Percentiles rank a stretch among this genome's conserved stretches.
Conservation (phyloP, 352 stramenopile genomes). For the Globisporangium middletonii region DNA sequence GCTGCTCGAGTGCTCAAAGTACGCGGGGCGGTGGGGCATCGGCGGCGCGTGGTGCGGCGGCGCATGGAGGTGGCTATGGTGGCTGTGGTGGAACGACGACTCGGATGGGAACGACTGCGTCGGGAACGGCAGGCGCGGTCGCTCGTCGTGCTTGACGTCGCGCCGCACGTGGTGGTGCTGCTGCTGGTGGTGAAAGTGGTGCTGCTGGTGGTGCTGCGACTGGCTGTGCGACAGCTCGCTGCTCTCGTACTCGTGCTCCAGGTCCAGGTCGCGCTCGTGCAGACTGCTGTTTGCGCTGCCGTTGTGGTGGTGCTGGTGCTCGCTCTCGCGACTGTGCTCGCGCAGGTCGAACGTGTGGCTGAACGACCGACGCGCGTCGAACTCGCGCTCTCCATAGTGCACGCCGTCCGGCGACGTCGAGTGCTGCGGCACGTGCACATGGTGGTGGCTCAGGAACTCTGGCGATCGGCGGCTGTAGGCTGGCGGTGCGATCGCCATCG, state of each 20-base stretch:
- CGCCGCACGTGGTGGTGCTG: constrained; percentile 1
- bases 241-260: constrained; percentile 17
- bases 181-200: constrained; percentile 2
- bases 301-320: constrained; percentile 1
- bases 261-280: constrained; percentile 19
- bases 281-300: constrained; percentile 1
- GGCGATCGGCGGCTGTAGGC: constrained; percentile 1
- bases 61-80: constrained; percentile 13
- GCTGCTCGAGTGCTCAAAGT: constrained; percentile 21
- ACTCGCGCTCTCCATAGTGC: constrained; percentile 17
- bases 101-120: constrained; percentile 57
- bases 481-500: not conserved
- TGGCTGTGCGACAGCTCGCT: not conserved
- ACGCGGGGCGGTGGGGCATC: not conserved
- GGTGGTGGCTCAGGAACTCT: constrained; percentile 10
- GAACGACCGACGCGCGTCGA: constrained; percentile 28
- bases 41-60: constrained; percentile 16
- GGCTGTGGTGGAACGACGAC: constrained; percentile 33
- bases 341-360: constrained; percentile 12
- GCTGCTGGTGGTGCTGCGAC: not conserved
- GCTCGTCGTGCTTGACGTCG: constrained; percentile 31
- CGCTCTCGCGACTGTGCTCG: constrained; percentile 10
- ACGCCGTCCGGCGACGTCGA: constrained; percentile 15
- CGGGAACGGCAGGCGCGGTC: constrained; percentile 45
- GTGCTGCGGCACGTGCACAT: not conserved